Conservation (phyloP, 108 stramenopile genomes). For the Pseudonitzschia pungens region DNA sequence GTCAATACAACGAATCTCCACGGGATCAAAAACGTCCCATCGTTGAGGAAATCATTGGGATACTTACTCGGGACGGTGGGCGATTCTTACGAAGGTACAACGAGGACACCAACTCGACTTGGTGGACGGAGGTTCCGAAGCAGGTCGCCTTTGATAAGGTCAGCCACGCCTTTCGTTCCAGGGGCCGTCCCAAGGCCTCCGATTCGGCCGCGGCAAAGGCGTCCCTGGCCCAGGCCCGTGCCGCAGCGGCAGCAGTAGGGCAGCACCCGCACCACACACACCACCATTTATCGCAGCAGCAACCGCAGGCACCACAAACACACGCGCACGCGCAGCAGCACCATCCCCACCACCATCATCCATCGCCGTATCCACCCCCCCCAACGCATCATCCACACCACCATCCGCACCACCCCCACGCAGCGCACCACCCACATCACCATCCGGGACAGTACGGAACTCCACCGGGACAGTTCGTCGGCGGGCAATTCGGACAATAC, state of each 20-base stretch:
- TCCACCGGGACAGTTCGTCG: not conserved
- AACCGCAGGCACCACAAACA: not conserved
- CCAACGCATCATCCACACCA: not conserved
- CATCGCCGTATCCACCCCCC: not conserved
- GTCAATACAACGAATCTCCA: slow-evolving; percentile 17
- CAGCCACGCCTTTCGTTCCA: slow-evolving; percentile 36
- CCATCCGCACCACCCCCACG: not conserved
- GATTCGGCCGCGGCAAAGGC: slow-evolving; percentile 12
- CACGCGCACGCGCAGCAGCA: not conserved
- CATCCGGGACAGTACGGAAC: slow-evolving; percentile 7
- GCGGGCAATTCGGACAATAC: slow-evolving; percentile 4
- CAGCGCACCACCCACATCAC: not conserved
- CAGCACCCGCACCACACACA: not conserved
- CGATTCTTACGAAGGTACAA: slow-evolving; percentile 19
- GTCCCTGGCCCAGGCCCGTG: not conserved
- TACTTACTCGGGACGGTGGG: slow-evolving; percentile 5
- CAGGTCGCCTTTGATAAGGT: slow-evolving; percentile 38
- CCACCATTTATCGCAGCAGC: not conserved
- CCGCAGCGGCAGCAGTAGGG: not conserved
- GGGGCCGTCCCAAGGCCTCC: slow-evolving; percentile 18
- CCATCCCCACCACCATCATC: not conserved
- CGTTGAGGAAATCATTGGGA: slow-evolving; percentile 27
- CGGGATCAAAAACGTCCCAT: slow-evolving; percentile 24
- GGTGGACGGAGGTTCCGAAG: slow-evolving; percentile 32
- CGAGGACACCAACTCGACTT: slow-evolving; percentile 22